Conservation (phyloP, 1,284 basidiomycete species). For the Rhizoctonia solani region DNA sequence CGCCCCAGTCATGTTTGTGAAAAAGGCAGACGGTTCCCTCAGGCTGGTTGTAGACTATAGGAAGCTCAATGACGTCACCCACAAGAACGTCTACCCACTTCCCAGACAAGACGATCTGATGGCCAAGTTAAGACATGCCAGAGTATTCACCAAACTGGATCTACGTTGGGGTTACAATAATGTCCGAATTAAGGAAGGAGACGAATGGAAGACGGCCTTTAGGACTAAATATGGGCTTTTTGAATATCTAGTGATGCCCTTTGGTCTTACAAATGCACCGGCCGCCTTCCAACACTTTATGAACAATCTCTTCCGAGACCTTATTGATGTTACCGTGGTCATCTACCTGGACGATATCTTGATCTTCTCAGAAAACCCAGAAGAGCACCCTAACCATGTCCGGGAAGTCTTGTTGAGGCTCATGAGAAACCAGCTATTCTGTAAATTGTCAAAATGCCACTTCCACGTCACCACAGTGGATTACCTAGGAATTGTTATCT, state of each 20-base stretch:
- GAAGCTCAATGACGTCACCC: no score
- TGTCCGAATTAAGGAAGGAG: conserved; percentile 12
- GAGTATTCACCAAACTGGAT: no score
- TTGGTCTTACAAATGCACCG: conserved; percentile 34
- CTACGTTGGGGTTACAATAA: conserved; percentile 32
- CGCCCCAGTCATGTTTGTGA: no score
- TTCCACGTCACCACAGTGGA: no score
- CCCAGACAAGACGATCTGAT: no score
- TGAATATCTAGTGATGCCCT: conserved; percentile 48
- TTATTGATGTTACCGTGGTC: conserved; percentile 6
- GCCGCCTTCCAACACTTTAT: conserved; percentile 33
- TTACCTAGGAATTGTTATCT: no score
- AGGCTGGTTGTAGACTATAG: no score
- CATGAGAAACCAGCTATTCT: not conserved
- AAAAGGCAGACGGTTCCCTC: no score
- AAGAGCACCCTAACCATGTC: conserved; percentile 12
- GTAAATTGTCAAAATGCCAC: no score
- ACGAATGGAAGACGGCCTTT: conserved; percentile 29
- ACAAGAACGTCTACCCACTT: no score
- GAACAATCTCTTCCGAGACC: conserved; percentile 24
- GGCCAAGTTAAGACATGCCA: no score
- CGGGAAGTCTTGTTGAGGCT: not conserved
- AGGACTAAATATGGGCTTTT: conserved; percentile 47
- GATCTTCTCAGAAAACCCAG: no score
- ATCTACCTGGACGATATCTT: conserved; percentile 39